A percentile compares a stretch with the other conserved stretches of the same genome.
Conservation (phyloP, 805 yeast species). For the Candida ipomoeae region DNA sequence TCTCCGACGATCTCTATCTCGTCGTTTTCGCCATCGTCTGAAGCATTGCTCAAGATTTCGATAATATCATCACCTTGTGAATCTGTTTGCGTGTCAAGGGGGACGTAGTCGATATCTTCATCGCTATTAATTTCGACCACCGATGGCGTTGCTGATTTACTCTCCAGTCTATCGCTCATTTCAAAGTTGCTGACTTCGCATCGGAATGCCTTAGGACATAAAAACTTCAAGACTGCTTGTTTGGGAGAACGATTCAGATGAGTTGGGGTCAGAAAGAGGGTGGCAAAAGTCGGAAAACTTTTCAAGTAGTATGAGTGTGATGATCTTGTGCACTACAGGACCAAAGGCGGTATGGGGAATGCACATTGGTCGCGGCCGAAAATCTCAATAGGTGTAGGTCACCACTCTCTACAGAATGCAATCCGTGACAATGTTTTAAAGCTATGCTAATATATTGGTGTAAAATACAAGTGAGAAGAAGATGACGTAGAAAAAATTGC, state of each 20-base stretch:
- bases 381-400: neutral
- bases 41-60: constrained; percentile 13
- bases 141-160: constrained; percentile 10
- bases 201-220: neutral
- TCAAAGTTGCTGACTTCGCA: neutral
- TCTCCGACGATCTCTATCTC: constrained; percentile 17
- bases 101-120: constrained; percentile 6
- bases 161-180: constrained; percentile 11
- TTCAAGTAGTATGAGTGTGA: neutral
- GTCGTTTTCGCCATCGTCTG: constrained; percentile 11
- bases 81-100: neutral
- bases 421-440: constrained; percentile 7
- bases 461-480: constrained; percentile 15
- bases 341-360: neutral
- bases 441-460: constrained; percentile 15
- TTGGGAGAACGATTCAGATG: neutral
- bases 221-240: neutral
- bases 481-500: constrained; percentile 2
- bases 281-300: neutral
- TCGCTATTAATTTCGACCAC: constrained; percentile 15
- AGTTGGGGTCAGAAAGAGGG: neutral
- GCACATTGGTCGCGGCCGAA: constrained; percentile 1
- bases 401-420: neutral
- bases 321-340: neutral
- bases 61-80: constrained; percentile 9